Base-by-base conservation (phyloP, 1,139 yeast genomes). In the Blastobotrys buckinghamii region DNA sequence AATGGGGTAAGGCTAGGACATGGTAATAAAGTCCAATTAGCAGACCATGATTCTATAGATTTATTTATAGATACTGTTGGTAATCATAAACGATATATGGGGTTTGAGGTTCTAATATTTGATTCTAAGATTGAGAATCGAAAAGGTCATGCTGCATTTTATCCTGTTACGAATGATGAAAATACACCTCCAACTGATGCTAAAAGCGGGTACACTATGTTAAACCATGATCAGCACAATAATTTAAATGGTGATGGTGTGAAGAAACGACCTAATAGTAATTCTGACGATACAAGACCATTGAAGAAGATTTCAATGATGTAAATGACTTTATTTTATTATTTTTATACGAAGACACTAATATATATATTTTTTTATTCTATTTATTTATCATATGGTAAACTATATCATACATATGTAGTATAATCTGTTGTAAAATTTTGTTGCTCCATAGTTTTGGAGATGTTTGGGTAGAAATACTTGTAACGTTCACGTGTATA, bases 21-120 rank as follows among this genome's bases (percentile, higher is more conserved):
- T 5, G 7, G 84, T 1, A 72, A 74, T 34, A 86, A 86, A 56
- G 75, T 75, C 0, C 74, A 78, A 53, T 59, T 89, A 0, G 78
- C 72, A 57, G 73, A 84, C 54, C 83, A 82, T 1, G 96, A 88
- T 60, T 69, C 67, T 22, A 64, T 89, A 5, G 81, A 78, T 57
- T 68, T 89, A 35, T 83, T 87, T 57, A 72, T 32, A n/a, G 48
- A 42, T 24, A 24, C 30, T 36, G 42, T 35, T 12, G 20, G 20
- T 13, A 2, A 20, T 19, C 24, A 38, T n/a, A n/a, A 37, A 30
- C 26, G 16, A 29, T 45, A 39, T 30, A 45, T 45, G 44, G 48
- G 48, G 12, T 45, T 26, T 30, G 16, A 20, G 9, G 45, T 36
- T 13, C 9, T 29, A 30, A 39, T 45, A 33, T 13, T 33, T 17